phyloP scores from a whole-genome alignment of 139 green algal species.

The Chlamydomonas sp. region DNA sequence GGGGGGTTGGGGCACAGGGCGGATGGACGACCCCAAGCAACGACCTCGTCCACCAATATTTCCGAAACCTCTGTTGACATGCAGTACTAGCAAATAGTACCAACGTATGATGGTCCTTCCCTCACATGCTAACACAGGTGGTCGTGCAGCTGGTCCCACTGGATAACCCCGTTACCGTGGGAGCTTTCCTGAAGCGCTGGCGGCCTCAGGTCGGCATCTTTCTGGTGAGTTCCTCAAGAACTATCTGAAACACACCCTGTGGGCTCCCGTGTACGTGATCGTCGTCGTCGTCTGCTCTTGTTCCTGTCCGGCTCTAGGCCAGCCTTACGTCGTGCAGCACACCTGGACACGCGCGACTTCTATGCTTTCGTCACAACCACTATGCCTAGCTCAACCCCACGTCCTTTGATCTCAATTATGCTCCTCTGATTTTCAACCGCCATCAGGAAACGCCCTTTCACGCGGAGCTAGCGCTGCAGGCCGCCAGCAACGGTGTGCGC shows the following conservation, averaged over 20 bases:
- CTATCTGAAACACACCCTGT: background rate
- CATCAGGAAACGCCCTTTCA: constrained; percentile 61
- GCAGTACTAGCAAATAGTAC: too few relatives aligned
- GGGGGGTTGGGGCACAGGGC: too few relatives aligned
- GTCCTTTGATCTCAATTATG: background rate
- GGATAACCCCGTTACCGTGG: constrained; percentile 52
- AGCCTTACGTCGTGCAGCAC: too few relatives aligned
- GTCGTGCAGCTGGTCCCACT: constrained; percentile 64
- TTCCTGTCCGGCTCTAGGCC: too few relatives aligned
- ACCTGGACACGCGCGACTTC: too few relatives aligned
- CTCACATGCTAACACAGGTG: constrained; percentile 38
- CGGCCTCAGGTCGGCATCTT: constrained; percentile 60
- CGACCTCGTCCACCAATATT: too few relatives aligned
- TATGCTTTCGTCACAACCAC: too few relatives aligned
- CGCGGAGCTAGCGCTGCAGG: constrained; percentile 54
- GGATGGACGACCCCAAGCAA: too few relatives aligned
- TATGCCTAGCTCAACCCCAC: background rate
- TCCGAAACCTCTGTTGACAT: background rate
- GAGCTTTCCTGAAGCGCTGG: constrained; percentile 59
- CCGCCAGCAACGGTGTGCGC: constrained; percentile 28
- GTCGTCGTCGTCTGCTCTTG: background rate
- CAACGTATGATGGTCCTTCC: background rate
- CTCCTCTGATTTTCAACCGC: background rate
- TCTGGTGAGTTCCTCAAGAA: constrained; percentile 44
- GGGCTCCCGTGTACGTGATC: background rate